Percentiles rank a stretch among this genome's conserved stretches.
These are phyloP conservation scores for Beauveria brongniartii DNA, from an alignment of 2,329 filamentous ascomycete species.

Conservation along the genomic window DNA sequence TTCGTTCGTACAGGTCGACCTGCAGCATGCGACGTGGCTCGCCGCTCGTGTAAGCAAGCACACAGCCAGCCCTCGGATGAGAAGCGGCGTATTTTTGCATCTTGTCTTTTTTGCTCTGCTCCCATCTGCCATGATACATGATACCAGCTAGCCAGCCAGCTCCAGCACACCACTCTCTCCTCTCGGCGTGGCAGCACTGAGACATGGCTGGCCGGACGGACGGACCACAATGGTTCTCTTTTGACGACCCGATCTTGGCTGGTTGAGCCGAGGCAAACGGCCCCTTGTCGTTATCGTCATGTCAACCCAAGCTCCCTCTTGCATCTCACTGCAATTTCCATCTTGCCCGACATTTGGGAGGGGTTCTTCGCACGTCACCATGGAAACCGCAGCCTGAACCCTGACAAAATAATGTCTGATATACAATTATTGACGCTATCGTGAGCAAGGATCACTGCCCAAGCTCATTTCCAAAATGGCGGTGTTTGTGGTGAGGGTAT, in stretches of 20 bases:
- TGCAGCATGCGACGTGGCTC: conserved; percentile 8
- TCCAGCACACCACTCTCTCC: neutral
- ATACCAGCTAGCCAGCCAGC: neutral
- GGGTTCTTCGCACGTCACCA: conserved; percentile 3
- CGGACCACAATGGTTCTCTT: neutral
- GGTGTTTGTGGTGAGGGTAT: conserved; percentile 5
- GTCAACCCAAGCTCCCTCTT: neutral
- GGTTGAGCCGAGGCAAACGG: neutral
- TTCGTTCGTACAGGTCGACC: neutral
- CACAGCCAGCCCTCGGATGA: neutral
- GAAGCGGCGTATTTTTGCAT: neutral
- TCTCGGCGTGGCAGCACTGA: neutral
- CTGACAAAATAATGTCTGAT: neutral
- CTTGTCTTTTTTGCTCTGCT: neutral
- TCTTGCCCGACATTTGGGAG: neutral
- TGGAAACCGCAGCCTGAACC: neutral
- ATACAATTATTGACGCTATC: neutral
- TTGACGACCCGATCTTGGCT: neutral
- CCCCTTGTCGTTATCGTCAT: neutral
- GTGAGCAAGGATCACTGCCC: neutral
- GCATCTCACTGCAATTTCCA: neutral
- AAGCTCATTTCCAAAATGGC: conserved; percentile 5
- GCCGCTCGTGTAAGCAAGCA: too few species aligned
- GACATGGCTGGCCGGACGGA: neutral
- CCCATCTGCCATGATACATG: neutral